phyloP scores from a whole-genome alignment of 108 stramenopile species.

The Nitzschia palea region DNA sequence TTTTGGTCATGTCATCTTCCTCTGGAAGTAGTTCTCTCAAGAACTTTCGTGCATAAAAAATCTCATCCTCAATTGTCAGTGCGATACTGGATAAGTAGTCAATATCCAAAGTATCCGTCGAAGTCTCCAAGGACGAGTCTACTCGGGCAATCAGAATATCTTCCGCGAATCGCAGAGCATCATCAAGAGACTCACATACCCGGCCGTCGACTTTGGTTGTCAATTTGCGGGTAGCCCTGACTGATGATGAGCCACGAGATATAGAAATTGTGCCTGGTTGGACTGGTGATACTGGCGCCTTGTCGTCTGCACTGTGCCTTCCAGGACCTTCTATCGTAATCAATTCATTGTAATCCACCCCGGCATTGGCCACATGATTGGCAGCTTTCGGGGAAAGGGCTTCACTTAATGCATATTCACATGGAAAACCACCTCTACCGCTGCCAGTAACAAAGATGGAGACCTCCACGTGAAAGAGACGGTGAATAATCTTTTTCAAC shows the following conservation, averaged over 20 bases:
- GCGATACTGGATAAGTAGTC: not conserved
- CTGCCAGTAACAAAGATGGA: constrained; percentile 67
- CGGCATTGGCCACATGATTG: not conserved
- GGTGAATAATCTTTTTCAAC: constrained; percentile 52
- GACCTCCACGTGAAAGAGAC: constrained; percentile 47
- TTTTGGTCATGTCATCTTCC: not conserved
- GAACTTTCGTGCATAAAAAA: constrained; percentile 24
- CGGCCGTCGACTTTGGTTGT: constrained; percentile 29
- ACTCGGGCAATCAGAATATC: constrained; percentile 62
- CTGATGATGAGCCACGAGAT: constrained; percentile 8
- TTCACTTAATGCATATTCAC: constrained; percentile 52
- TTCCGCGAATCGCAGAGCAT: constrained; percentile 71
- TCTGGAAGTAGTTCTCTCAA: constrained; percentile 40
- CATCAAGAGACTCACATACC: constrained; percentile 61
- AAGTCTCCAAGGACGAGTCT: constrained; percentile 27
- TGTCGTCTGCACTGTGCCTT: not conserved
- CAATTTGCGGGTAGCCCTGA: constrained; percentile 13
- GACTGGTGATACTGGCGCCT: not conserved
- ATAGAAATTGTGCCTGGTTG: constrained; percentile 9
- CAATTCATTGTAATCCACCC: constrained; percentile 11
- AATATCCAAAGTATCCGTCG: not conserved
- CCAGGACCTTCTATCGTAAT: not conserved
- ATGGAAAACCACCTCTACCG: constrained; percentile 64
- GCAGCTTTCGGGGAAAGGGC: constrained; percentile 27
- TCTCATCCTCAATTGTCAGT: constrained; percentile 29